Conservation (phyloP, 2,329 filamentous ascomycete species). For the Eutypella sp. region DNA sequence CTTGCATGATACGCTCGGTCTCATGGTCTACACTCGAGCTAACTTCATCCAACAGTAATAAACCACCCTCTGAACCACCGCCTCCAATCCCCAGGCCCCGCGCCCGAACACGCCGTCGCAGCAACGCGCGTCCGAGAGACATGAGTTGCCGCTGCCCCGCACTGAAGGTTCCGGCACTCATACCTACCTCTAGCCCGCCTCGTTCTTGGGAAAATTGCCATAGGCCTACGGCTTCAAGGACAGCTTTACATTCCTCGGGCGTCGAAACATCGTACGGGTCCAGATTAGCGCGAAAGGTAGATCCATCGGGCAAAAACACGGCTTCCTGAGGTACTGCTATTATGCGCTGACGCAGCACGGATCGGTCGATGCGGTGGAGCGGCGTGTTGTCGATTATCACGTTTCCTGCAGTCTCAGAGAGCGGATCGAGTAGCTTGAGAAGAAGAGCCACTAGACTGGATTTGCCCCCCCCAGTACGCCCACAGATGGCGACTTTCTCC, state of each 20-base stretch:
- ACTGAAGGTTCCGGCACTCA: conserved; percentile 40
- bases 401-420: conserved; percentile 12
- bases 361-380: conserved; percentile 27
- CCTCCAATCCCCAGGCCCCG: conserved; percentile 14
- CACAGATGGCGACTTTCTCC: conserved; percentile 29
- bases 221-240: conserved; percentile 19
- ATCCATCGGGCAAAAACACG: conserved; percentile 35
- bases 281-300: conserved; percentile 28
- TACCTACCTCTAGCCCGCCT: conserved; percentile 21
- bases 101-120: conserved; percentile 20
- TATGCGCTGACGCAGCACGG: conserved; percentile 31
- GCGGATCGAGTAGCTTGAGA: conserved; percentile 33
- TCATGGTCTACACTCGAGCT: conserved; percentile 26
- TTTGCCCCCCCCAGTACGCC: conserved; percentile 34
- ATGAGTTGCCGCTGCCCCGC: conserved; percentile 41
- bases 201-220: conserved; percentile 16
- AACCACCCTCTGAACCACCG: conserved; percentile 18
- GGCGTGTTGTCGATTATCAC: conserved; percentile 30
- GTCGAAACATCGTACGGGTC: conserved; percentile 23
- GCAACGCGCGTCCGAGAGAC: conserved; percentile 20
- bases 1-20: conserved; percentile 22
- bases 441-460: conserved; percentile 35
- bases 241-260: conserved; percentile 13
- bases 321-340: conserved; percentile 39
- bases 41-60: conserved; percentile 28